Conservation (phyloP, 2,329 filamentous ascomycete genomes). For the Aureobasidium zeae region DNA sequence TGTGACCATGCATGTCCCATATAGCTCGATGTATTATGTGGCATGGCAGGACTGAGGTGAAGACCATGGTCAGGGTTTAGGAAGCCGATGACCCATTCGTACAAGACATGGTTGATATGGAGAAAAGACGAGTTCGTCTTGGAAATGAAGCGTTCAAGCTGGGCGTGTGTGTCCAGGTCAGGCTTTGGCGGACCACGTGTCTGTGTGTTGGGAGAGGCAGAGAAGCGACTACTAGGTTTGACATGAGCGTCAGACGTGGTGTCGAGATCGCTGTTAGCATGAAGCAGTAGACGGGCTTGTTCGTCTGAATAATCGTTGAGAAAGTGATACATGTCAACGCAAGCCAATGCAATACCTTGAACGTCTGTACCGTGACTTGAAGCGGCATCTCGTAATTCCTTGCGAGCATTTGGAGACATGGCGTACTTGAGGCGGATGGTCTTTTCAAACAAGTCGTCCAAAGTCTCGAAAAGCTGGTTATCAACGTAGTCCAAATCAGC, state of each 20-base stretch:
- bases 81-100: slow-evolving; percentile 45
- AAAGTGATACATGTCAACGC: slow-evolving; percentile 7
- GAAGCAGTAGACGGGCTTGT: slow-evolving; percentile 22
- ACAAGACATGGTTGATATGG: slow-evolving; percentile 43
- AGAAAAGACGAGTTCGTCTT: slow-evolving; percentile 40
- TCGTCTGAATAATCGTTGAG: slow-evolving; percentile 25
- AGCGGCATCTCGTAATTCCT: slow-evolving; percentile 5
- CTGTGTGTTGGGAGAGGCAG: slow-evolving; percentile 14
- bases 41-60: slow-evolving; percentile 8
- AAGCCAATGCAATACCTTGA: background rate
- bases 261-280: slow-evolving; percentile 23
- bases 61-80: slow-evolving; percentile 34
- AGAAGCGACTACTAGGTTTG: slow-evolving; percentile 12
- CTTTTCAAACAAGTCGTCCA: slow-evolving; percentile 6
- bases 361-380: background rate
- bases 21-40: slow-evolving; percentile 39
- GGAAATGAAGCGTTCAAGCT: slow-evolving; percentile 34
- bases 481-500: slow-evolving; percentile 13
- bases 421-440: background rate
- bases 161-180: slow-evolving; percentile 22
- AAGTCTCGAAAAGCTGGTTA: slow-evolving; percentile 2
- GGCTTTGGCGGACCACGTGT: slow-evolving; percentile 19
- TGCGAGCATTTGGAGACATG: slow-evolving; percentile 1
- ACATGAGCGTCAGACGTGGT: slow-evolving; percentile 10
- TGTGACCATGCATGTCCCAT: slow-evolving; percentile 46